Evolutionary conservation across 169 alveolate species (phyloP), one percentile per base, ranked within the genome.

Genomic region (Theileria annulata): DNA sequence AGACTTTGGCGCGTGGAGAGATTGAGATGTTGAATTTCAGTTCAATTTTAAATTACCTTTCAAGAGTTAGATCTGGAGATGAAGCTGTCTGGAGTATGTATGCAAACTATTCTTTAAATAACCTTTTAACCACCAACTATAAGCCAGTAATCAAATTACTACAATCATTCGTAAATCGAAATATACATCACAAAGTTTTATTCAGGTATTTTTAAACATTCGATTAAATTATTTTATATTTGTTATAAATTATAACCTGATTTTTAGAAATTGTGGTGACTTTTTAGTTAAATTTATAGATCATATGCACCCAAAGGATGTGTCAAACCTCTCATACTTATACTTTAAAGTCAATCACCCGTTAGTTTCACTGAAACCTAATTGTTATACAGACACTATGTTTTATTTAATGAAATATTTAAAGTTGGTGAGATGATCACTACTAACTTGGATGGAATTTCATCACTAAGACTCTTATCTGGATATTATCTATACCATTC

Each of bases 31-130:
- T 69, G 0, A 49, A 28, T 56, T 21, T 81, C 12, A 21, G 77
- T 25, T 81, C 88, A 21, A 56, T 81, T 2, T 63, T 81, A 28
- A 17, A 31, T 23, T 81, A 81, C 23, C 31, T 81, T 62, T 66
- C 82, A n/a, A 51, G 77, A 51, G 74, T 66, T 71, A 78, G 84
- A 0, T 19, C 67, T 31, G 88, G 85, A 23, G 60, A 62, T 19
- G 51, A 15, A 10, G 0, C 60, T 9, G 68, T 47, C 21, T 81
- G 88, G 88, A 28, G 68, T 21, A 17, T 68, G 17, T 81, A 67
- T 51, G 75, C 72, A 51, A 21, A 60, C 0, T 73, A 37, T 31
- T 23, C 74, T 2, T n/a, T 35, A 6, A 17, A 5, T 27, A 25
- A 33, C 23, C 35, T 27, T 13, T 4, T 75, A 17, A 27, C 73